A percentile compares a stretch with the other conserved stretches of the same genome.
These are phyloP conservation scores for Talaromyces rugulosus DNA, from an alignment of 2,329 filamentous ascomycete species.

Conservation along the genomic window DNA sequence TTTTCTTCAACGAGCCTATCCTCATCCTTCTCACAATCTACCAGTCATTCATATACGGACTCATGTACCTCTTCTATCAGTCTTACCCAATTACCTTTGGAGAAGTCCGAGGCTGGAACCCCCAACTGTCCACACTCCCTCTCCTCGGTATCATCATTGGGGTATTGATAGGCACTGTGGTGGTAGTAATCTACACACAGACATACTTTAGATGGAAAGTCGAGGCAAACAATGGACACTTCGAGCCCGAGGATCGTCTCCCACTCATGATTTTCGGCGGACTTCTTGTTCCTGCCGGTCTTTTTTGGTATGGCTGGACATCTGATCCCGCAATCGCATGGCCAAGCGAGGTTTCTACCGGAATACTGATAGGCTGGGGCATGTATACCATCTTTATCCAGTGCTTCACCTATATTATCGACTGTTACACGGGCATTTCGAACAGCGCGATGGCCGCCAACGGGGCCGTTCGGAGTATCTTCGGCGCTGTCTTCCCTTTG, in stretches of 20 bases:
- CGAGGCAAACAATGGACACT: neutral
- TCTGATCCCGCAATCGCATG: slow-evolving; percentile 78
- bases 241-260: slow-evolving; percentile 28
- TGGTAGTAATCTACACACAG: too few species aligned
- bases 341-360: slow-evolving; percentile 71
- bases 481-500: slow-evolving; percentile 56
- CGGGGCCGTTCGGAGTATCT: slow-evolving; percentile 64
- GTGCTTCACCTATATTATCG: slow-evolving; percentile 71
- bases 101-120: slow-evolving; percentile 9
- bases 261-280: slow-evolving; percentile 74
- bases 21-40: too few species aligned
- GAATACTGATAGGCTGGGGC: slow-evolving; percentile 72
- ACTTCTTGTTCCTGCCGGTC: slow-evolving; percentile 67
- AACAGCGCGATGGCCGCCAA: slow-evolving; percentile 78
- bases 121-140: neutral
- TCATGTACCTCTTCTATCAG: slow-evolving; percentile 8
- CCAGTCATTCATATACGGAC: slow-evolving; percentile 28
- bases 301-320: slow-evolving; percentile 86
- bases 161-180: too few species aligned
- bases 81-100: slow-evolving; percentile 6
- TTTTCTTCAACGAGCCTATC: too few species aligned
- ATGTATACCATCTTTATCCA: slow-evolving; percentile 81
- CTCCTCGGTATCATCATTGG: slow-evolving; percentile 2
- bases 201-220: too few species aligned
- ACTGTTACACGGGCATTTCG: slow-evolving; percentile 75